Evolutionary conservation across 2,329 filamentous ascomycete species (phyloP), one percentile per base, ranked within the genome.

Genomic region (Lachnellula cervina): DNA sequence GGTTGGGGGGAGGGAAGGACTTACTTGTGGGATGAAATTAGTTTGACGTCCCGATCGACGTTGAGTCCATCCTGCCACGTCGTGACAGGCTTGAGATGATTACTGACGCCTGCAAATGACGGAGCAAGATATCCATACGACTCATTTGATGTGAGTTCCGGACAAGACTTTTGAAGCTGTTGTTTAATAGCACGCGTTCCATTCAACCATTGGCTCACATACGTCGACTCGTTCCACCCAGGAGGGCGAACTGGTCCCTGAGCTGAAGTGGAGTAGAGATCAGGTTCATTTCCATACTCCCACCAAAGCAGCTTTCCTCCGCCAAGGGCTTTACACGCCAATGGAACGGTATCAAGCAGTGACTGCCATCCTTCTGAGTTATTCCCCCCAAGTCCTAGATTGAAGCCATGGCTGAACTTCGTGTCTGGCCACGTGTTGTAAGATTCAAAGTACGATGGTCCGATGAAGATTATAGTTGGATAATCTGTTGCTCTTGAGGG

Each of bases 211-310:
- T 86, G 79, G 5, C 68, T 60, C 2, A 84, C 80, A 62, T 81
- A 86, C 34, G 74, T 72, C 16, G 67, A 69, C 63, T 85, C 83
- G 53, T 76, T 77, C 76, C 80, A 86, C 28, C 65, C 71, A 0
- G 71, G 28, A 0, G 81, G 77, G n/a, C 82, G 70, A 19, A 82
- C 76, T 0, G 74, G 70, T 0, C 78, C 76, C 59, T 81, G 79
- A 2, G 76, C 68, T 19, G 77, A 79, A 1, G 75, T 78, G 17
- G 77, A 76, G 68, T 72, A 86, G 7, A 86, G 69, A 66, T 87
- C 82, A 0, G 82, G 81, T 67, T 86, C 83, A 62, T 87, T 87
- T 40, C 84, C 83, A 60, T 86, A 80, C 64, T 84, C 81, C 80
- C 80, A 87, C 59, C 73, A 71, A 25, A 80, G 75, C 5, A 85